Evolutionary conservation across 257 asterid genomes (phyloP).

Genomic region (Orobanche coerulescens): DNA sequence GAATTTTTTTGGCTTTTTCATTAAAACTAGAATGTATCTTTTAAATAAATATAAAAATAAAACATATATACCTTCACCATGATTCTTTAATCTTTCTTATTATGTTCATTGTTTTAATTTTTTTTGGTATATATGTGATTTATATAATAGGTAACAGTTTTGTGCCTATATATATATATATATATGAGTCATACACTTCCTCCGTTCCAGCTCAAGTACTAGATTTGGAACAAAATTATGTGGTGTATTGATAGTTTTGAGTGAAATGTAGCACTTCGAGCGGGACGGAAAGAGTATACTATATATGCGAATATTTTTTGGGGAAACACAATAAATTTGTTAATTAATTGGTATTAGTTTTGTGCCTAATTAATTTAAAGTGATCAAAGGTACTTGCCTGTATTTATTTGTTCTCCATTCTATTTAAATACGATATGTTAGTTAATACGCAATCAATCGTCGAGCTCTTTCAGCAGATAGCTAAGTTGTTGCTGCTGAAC

Average conservation of each 20-base stretch:
- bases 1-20: not conserved
- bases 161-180: too few species aligned
- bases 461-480: not conserved
- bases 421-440: too few species aligned
- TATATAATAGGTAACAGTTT: not conserved
- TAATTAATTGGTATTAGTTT: too few species aligned
- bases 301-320: too few species aligned
- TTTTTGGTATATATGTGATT: not conserved
- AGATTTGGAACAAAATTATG: too few species aligned
- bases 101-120: not conserved
- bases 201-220: too few species aligned
- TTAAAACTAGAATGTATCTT: not conserved
- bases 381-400: not conserved
- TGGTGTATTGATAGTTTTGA: too few species aligned
- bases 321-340: too few species aligned
- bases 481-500: conserved; percentile 4
- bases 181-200: too few species aligned
- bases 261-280: too few species aligned
- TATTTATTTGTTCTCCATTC: not conserved
- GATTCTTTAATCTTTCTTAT: not conserved
- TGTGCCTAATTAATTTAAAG: not conserved
- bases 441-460: not conserved
- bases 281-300: too few species aligned
- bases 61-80: not conserved
- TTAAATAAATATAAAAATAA: not conserved